Base-by-base conservation (phyloP, 1,284 basidiomycete species). In the Coniferiporia weirii region DNA sequence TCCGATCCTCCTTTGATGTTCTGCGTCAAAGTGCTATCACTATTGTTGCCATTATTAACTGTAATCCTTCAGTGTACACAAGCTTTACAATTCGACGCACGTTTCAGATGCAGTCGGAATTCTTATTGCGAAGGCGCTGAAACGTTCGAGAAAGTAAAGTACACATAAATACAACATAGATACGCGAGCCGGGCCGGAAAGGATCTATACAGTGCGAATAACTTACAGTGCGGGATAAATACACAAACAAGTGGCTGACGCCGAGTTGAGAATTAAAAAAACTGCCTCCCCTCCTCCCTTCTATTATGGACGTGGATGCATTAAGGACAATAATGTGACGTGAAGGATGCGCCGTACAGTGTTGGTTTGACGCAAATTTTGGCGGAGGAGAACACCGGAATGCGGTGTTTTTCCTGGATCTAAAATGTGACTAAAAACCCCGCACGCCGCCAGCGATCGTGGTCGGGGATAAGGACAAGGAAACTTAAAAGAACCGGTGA, bases 161-260 rank as follows among this genome's bases (percentile, higher is more conserved):
- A 45, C n/a, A n/a, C n/a, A n/a, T 54, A 54, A 54, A 45, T 54
- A 54, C 13, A 44, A 54, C n/a, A 54, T 54, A 54, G 6, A 54
- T 54, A 54, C 34, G 40, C 36, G 45, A 54, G 53, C n/a, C 19
- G 19, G 27, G 43, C 34, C 17, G 44, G 19, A 35, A 46, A 35
- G 22, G 43, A 43, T 32, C 40, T 49, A n/a, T n/a, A 49, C 48
- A 49, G 22, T 13, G 44, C 9, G 52, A 27, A 44, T 54, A 54
- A 54, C 12, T 53, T 44, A 40, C 17, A 43, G 36, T 27, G 52
- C 52, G 13, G 10, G 53, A 20, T 32, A 35, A 46, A 46, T 46
- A 46, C 19, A 46, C n/a, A 46, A 46, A 46, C 44, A n/a, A 4
- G 6, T 15, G 43, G 43, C 43, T 17, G 17, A 17, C 19, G 8